Percentiles rank a stretch among this genome's conserved stretches.
These are phyloP conservation scores for Mucor plumbeus DNA, from an alignment of 371 early-diverging fungal species.

Conservation along the genomic window DNA sequence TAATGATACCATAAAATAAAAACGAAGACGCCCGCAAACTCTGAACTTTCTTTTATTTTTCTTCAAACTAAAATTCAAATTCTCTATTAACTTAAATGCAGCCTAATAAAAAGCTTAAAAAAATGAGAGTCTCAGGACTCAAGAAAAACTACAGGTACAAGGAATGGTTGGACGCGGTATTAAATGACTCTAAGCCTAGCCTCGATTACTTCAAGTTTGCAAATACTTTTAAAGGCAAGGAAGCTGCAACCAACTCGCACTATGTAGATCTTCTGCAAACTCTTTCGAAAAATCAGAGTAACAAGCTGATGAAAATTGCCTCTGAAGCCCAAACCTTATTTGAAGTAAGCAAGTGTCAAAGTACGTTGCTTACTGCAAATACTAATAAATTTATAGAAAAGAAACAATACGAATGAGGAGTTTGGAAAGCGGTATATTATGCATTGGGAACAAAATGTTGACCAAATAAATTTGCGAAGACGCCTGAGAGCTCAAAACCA, in stretches of 20 bases:
- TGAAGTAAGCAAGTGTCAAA: constrained; percentile 11
- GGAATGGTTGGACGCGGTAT: constrained; percentile 8
- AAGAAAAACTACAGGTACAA: constrained; percentile 15
- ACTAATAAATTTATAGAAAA: constrained; percentile 7
- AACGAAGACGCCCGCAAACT: neutral
- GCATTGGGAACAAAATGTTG: too few relatives aligned
- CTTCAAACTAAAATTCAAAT: too few relatives aligned
- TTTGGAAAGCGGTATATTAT: neutral
- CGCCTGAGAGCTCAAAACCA: constrained; percentile 11
- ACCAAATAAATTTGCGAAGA: neutral
- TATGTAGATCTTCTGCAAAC: constrained; percentile 11
- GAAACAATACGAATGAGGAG: constrained; percentile 4
- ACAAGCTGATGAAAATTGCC: constrained; percentile 9
- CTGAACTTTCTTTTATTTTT: neutral
- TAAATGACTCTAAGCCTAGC: constrained; percentile 1
- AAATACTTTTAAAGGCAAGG: constrained; percentile 6
- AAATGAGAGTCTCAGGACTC: constrained; percentile 9
- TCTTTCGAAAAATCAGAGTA: constrained; percentile 10
- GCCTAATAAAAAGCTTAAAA: constrained; percentile 1
- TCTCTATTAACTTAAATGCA: neutral
- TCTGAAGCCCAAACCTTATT: neutral
- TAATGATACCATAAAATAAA: too few relatives aligned
- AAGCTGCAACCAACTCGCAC: constrained; percentile 9
- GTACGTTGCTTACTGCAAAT: neutral
- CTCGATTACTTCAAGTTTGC: constrained; percentile 7